Base-by-base conservation (phyloP, 1,284 basidiomycete genomes). In the Acaromyces ingoldii region DNA sequence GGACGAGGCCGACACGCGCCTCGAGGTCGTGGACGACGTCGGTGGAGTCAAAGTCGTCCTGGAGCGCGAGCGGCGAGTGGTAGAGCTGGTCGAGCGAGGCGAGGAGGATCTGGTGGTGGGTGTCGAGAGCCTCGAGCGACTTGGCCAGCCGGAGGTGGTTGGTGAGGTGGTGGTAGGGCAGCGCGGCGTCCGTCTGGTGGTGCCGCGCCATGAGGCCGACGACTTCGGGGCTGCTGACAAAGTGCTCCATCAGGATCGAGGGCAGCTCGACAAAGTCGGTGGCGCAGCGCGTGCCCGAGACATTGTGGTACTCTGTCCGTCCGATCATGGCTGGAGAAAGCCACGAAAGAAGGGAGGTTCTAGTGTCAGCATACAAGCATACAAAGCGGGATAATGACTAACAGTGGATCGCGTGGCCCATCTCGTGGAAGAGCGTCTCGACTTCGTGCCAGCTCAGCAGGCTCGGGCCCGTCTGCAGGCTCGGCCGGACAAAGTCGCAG, bases 371-470 rank as follows among this genome's bases (percentile, higher is more conserved):
- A 15, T n/a, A 6, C 22, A 19, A 17, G 28, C 11, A 15, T 17
- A 17, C 21, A 25, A 7, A 40, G 38, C 7, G 28, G 7, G 38
- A 25, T 29, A 28, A 24, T 34, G 4, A 81, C 90, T 81, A 70
- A 92, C 92, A 98, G 74, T 98, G 93, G 82, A 98, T 91, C 1
- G 95, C 93, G 76, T 98, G 93, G 0, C 93, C 93, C 92, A 98
- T 97, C 77, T 98, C 93, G 70, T 98, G 93, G 77, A 95, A 96
- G 19, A 98, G 79, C 1, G 93, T 98, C 74, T 89, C 82, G 7
- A 97, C 88, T 68, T 98, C 91, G 67, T 89, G 86, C 92, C 93
- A 98, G 53, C 86, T 85, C 24, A 98, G 77, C 36, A 87, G 78
- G 0, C 85, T 86, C 29, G 80, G 77, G 25, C 81, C 78, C 29